A percentile compares a stretch with the other conserved stretches of the same genome.
These are phyloP conservation scores for Komagataella pseudopastoris DNA, from an alignment of 805 yeast species.

Conservation along the genomic window DNA sequence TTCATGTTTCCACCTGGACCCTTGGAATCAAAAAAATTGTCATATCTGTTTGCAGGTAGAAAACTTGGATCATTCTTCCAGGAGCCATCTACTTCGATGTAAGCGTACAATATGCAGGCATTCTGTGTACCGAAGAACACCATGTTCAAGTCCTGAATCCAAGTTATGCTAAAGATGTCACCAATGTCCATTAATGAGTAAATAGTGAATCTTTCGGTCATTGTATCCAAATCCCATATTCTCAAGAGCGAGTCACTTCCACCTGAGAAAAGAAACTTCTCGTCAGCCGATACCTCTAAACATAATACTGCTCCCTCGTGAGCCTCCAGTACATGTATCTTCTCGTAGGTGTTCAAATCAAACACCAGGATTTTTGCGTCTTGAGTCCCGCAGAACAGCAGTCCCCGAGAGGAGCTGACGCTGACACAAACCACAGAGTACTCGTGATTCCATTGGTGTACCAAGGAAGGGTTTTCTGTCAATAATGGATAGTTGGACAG, in stretches of 20 bases:
- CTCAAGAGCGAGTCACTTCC: conserved; percentile 85
- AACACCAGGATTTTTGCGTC: conserved; percentile 65
- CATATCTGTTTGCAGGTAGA: conserved; percentile 56
- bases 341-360: conserved; percentile 53
- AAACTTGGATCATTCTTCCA: conserved; percentile 18
- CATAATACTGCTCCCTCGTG: conserved; percentile 69
- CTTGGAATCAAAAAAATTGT: conserved; percentile 78
- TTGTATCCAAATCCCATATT: conserved; percentile 55
- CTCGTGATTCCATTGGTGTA: conserved; percentile 68
- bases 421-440: conserved; percentile 64
- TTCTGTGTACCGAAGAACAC: conserved; percentile 86
- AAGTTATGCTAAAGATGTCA: conserved; percentile 75
- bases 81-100: conserved; percentile 13
- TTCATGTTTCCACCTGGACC: conserved; percentile 59
- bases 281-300: conserved; percentile 39
- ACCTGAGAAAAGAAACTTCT: conserved; percentile 59
- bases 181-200: conserved; percentile 85
- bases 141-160: conserved; percentile 45
- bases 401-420: conserved; percentile 40
- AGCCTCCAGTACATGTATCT: conserved; percentile 38
- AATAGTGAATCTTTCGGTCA: conserved; percentile 49
- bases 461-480: conserved; percentile 8
- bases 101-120: conserved; percentile 73
- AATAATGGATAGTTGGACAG: background rate
- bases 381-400: conserved; percentile 84